Base-by-base conservation (phyloP, 371 early-diverging fungal species). In the Mortierella sp. region DNA sequence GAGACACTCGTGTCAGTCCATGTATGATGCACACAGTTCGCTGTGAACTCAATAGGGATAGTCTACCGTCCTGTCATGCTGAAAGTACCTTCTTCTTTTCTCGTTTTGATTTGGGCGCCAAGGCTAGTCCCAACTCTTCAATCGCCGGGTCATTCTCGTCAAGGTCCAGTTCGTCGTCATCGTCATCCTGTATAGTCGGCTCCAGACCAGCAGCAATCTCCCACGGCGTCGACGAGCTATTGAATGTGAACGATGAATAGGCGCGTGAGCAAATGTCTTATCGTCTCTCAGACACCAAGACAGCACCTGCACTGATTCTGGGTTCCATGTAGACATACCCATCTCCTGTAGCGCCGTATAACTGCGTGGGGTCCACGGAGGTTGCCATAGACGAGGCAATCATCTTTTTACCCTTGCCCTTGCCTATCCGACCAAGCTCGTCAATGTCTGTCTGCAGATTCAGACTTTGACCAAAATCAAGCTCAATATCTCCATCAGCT, bases 111-210 rank as follows among this genome's bases (percentile, higher is more conserved):
- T 77, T 79, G 22, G 79, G 85, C 6, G 70, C 69, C 16, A 79
- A 50, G 4, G 85, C 75, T 10, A 80, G 37, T 43, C 85, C 80
- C n/a, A 83, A 79, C 45, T 80, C 85, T 43, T 79, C 80, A 9
- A 80, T 19, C 2, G 77, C 85, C 3, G 79, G 79, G 61, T 79
- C 80, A 22, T 75, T 68, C 16, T 53, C 64, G 29, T 85, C 80
- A 44, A 79, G 39, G 26, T 83, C 74, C 37, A 61, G 61, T 22
- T 61, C 61, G 31, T 74, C 84, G 13, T 83, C 84, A 40, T 79
- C 84, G 34, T 71, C 76, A 19, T 80, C 80, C 22, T 39, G 71
- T 39, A 70, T 37, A 7, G 43, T 64, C 2, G 74, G 48, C 16
- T 77, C 79, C 31, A 75, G 71, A 37, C 58, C 67, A 45, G 53